Conservation (phyloP, 2,329 filamentous ascomycete species). For the Aureobasidium sp. region DNA sequence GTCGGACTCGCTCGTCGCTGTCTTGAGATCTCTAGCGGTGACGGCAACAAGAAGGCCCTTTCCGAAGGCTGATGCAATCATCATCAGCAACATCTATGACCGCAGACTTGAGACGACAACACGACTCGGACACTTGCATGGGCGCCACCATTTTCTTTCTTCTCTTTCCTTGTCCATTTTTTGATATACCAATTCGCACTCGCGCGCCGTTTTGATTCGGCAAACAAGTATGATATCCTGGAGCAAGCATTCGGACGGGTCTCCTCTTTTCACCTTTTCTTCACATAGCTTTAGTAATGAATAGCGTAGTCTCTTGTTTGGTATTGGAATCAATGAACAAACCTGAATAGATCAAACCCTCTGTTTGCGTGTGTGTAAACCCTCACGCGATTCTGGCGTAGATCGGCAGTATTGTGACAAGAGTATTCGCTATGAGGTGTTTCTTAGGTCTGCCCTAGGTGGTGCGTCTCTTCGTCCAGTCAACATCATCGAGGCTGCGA, state of each 20-base stretch:
- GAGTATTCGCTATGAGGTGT: no score
- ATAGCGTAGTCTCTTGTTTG: constrained; percentile 6
- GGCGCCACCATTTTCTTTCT: not conserved
- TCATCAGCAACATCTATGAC: not conserved
- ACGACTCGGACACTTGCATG: not conserved
- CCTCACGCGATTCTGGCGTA: no score
- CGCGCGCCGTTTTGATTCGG: not conserved
- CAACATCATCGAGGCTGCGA: no score
- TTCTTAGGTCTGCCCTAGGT: no score
- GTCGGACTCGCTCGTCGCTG: constrained; percentile 85
- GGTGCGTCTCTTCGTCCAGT: no score
- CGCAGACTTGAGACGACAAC: not conserved
- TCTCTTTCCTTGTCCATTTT: constrained; percentile 13
- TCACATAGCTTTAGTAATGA: constrained; percentile 12
- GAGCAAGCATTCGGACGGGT: constrained; percentile 7
- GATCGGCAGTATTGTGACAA: no score
- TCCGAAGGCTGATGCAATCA: constrained; percentile 63
- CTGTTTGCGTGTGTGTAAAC: no score
- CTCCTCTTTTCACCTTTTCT: not conserved
- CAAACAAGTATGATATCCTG: constrained; percentile 13
- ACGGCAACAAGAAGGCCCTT: constrained; percentile 43
- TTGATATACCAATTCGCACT: constrained; percentile 14
- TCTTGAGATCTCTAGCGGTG: constrained; percentile 55
- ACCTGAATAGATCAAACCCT: not conserved
- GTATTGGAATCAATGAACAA: not conserved